phyloP scores from a whole-genome alignment of 768 basidiomycete genomes.

The Suillus fuscotomentosus region DNA sequence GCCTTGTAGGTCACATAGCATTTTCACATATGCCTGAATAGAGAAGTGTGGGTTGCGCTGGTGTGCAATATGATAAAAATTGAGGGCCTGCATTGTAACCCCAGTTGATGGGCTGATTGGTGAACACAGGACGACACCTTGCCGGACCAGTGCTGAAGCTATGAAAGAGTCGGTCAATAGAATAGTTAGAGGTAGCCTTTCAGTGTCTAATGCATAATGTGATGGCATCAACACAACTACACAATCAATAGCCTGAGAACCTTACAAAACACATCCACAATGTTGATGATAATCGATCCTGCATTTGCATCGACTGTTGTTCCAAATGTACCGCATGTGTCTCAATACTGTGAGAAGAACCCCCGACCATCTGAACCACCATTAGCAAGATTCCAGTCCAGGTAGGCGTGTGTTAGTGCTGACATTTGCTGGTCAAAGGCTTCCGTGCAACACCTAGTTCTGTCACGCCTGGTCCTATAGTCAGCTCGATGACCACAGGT shows the following conservation, averaged over 20 bases:
- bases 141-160: constrained; percentile 8
- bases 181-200: not conserved
- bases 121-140: constrained; percentile 8
- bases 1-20: constrained; percentile 18
- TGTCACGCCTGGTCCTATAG: not conserved
- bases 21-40: constrained; percentile 20
- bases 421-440: not conserved
- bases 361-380: not conserved
- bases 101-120: constrained; percentile 6
- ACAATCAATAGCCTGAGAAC: not conserved
- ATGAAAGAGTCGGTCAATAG: not conserved
- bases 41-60: constrained; percentile 16
- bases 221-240: not conserved
- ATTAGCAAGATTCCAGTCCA: not conserved
- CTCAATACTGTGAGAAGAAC: not conserved
- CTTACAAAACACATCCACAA: constrained; percentile 6
- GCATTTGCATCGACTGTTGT: not conserved
- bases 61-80: constrained; percentile 11
- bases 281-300: not conserved
- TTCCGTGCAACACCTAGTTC: not conserved
- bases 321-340: not conserved
- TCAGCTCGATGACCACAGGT: not conserved
- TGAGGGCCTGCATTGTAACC: not conserved
- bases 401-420: not conserved
- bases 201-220: not conserved